Base-by-base conservation (phyloP, 2,329 filamentous ascomycete species). In the Plectosphaerella cucumerina region DNA sequence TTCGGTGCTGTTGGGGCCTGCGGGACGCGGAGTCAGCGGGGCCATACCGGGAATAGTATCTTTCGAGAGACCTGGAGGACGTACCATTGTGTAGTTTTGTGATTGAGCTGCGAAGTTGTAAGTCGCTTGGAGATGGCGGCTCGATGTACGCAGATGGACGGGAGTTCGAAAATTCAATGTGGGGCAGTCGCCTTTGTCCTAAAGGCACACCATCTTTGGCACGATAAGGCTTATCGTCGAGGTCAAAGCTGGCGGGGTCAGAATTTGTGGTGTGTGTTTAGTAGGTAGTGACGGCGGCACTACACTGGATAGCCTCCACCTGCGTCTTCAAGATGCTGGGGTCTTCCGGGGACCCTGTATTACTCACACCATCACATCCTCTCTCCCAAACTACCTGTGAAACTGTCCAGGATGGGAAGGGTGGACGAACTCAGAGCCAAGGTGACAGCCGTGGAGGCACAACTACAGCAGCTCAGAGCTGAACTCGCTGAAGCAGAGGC, bases 381-480 rank as follows among this genome's bases (percentile, higher is more conserved):
- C 23, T 41, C 44, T 44, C 44, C 43, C 37, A 18, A 26, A 39
- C n/a, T n/a, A n/a, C n/a, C n/a, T n/a, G n/a, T n/a, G 14, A 20
- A 31, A 39, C 3, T 14, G 39, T 17, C 39, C 35, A 55, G 49
- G 31, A 76, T 76, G 73, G 66, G 72, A 3, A 54, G 56, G 53
- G 57, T 71, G 52, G 68, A 74, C 17, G 59, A 62, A 21, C 61
- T 85, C n/a, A 69, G 70, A 39, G 57, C 59, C 41, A 73, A 78
- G 53, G 80, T 85, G 50, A 62, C 64, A 5, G 65, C 64, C 22
- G 69, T 72, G 0, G 78, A 85, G 55, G 63, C 65, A 3, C 71
- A 81, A 37, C 68, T 85, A 1, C 64, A 64, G 6, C 64, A 62
- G 2, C 61, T 83, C 17, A 74, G 69, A 53, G 59, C 65, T 1